Evolutionary conservation across 179 eudicot species (phyloP), one percentile per base, ranked within the genome.

Genomic region (Carnegiea gigantea): DNA sequence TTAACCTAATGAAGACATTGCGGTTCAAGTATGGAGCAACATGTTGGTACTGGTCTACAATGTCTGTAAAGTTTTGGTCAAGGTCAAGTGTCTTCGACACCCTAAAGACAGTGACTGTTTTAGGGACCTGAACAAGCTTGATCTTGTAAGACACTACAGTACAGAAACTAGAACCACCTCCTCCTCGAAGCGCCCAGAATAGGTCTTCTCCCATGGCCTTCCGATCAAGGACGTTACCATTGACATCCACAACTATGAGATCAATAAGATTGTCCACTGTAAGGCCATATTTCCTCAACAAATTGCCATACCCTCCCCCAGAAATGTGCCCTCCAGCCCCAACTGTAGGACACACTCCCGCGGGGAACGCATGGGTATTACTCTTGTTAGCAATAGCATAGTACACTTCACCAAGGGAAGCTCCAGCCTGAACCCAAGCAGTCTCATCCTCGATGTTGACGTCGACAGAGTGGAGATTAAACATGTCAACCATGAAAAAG

Each of bases 291-390:
- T 90, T 90, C 64, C 94, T 80, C 86, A 91, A 82, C 89, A 91
- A 75, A 80, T 86, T 88, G 2, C 94, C 92, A 59, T 90, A 90
- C 17, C 91, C 94, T 2, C 86, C 92, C 0, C 94, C 94, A 53
- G 84, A 79, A 48, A 90, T 73, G 71, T 90, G 92, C 0, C 94
- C 94, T 38, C 91, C 94, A 70, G 84, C 88, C 14, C 92, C 94
- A 30, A 91, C 92, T 0, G 91, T 90, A 1, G 91, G 89, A 36
- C 94, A 91, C 6, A 91, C 90, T 0, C 94, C 91, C 6, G 89
- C 89, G 5, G 94, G 94, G 72, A 86, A 90, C 5, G 82, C 92
- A 59, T 80, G 88, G 0, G 62, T 26, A 6, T 40, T 82, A 71
- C 91, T 91, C 78, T 86, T 84, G 15, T 87, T 84, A 1, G 85